Conservation (phyloP, 2,329 filamentous ascomycete species). For the Macrophomina phaseolina region DNA sequence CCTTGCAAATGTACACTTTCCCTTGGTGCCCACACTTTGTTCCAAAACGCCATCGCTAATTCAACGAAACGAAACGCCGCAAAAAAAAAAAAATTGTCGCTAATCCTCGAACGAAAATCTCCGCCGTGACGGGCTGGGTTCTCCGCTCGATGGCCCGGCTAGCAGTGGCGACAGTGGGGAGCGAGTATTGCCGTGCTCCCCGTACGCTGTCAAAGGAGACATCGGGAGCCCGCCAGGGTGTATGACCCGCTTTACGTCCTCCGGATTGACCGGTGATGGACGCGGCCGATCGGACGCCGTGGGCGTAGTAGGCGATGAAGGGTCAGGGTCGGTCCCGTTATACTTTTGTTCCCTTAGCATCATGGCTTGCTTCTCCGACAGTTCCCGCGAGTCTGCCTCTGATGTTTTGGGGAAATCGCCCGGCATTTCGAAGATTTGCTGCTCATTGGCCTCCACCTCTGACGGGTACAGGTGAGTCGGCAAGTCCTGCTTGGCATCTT, state of each 20-base stretch:
- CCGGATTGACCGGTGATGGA: constrained; percentile 20
- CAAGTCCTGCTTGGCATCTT: neutral
- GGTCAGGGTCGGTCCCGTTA: constrained; percentile 50
- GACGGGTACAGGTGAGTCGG: constrained; percentile 9
- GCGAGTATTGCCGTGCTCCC: constrained; percentile 14
- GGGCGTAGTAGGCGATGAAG: constrained; percentile 21
- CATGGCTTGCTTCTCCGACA: constrained; percentile 57
- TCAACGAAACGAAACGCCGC: constrained; percentile 6
- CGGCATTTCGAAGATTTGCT: constrained; percentile 55
- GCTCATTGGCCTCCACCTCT: constrained; percentile 46
- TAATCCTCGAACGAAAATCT: constrained; percentile 39
- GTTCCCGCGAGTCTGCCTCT: constrained; percentile 53
- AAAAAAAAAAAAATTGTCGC: neutral
- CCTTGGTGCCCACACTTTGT: neutral
- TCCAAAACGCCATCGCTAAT: constrained; percentile 25
- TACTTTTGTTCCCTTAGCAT: constrained; percentile 51
- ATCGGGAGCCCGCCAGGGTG: constrained; percentile 5
- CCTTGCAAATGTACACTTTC: neutral
- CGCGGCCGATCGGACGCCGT: constrained; percentile 14
- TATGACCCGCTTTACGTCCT: constrained; percentile 26
- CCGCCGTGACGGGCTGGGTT: constrained; percentile 35
- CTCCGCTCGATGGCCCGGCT: constrained; percentile 33
- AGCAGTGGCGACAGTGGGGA: constrained; percentile 41
- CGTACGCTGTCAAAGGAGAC: constrained; percentile 9
- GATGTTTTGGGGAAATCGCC: constrained; percentile 62